phyloP scores from a whole-genome alignment of 495 filamentous ascomycete species.

The Diplogelasinospora grovesii region DNA sequence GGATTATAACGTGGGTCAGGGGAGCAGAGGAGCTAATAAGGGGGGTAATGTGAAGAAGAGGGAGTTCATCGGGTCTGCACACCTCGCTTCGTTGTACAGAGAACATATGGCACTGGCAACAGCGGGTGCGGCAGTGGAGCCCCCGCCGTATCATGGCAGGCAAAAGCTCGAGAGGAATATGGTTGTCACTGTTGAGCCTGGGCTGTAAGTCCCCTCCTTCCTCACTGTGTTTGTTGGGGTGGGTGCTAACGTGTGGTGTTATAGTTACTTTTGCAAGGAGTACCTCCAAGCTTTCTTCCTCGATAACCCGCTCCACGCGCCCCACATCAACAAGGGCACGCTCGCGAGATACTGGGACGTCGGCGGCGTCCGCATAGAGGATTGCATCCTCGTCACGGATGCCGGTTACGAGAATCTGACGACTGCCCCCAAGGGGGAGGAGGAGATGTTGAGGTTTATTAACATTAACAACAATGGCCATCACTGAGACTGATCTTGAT shows the following conservation, averaged over 20 bases:
- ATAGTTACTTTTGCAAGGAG: slow-evolving; percentile 57
- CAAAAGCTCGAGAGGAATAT: slow-evolving; percentile 57
- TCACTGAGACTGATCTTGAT: too few species aligned
- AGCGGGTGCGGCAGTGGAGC: too few species aligned
- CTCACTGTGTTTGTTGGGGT: neutral
- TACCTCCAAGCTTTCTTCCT: slow-evolving; percentile 59
- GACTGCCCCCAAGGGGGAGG: slow-evolving; percentile 69
- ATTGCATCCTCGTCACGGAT: slow-evolving; percentile 76
- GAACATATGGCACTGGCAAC: too few species aligned
- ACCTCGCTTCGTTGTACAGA: too few species aligned
- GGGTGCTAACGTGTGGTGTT: neutral
- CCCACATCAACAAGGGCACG: slow-evolving; percentile 67
- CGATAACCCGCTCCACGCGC: slow-evolving; percentile 50
- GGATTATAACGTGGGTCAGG: neutral
- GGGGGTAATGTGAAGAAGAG: too few species aligned
- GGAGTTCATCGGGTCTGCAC: too few species aligned
- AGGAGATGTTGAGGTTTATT: slow-evolving; percentile 40
- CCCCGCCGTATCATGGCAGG: slow-evolving; percentile 7
- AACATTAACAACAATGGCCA: too few species aligned
- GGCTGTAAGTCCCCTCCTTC: slow-evolving; percentile 47
- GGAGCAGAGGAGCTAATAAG: neutral
- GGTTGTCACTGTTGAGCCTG: slow-evolving; percentile 84
- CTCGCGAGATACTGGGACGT: slow-evolving; percentile 67
- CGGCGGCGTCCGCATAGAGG: slow-evolving; percentile 88
- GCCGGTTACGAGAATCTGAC: slow-evolving; percentile 79